phyloP scores from a whole-genome alignment of 208 protist genomes.

The Sergeia podlipaevii region DNA sequence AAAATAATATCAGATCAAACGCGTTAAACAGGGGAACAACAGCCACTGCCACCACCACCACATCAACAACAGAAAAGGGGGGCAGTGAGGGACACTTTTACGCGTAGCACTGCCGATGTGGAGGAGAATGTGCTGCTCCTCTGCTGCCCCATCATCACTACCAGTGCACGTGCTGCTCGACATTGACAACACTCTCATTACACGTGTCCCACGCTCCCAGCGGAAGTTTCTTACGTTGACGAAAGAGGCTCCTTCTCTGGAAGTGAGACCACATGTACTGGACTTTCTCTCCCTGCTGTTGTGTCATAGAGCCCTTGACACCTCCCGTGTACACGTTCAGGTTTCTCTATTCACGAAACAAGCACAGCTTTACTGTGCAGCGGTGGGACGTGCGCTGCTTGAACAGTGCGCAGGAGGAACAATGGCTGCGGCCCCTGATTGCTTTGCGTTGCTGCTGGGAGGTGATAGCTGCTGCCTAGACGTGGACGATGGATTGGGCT shows the following conservation, averaged over 20 bases:
- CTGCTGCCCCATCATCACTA: not conserved
- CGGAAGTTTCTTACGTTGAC: too few relatives aligned
- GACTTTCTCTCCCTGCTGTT: constrained; percentile 22
- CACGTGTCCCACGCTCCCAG: constrained; percentile 4
- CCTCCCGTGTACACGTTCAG: constrained; percentile 13
- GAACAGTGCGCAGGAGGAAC: not conserved
- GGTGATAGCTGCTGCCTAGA: constrained; percentile 5
- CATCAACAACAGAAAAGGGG: not conserved
- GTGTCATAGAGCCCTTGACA: constrained; percentile 20
- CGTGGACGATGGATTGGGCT: not conserved
- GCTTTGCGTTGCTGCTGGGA: constrained; percentile 4
- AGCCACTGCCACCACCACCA: too few relatives aligned
- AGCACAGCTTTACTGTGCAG: constrained; percentile 24
- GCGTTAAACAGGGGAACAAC: too few relatives aligned
- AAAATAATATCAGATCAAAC: not conserved
- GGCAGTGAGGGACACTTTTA: not conserved
- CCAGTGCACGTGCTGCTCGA: constrained; percentile 42
- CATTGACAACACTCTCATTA: constrained; percentile 56
- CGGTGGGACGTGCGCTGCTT: constrained; percentile 17
- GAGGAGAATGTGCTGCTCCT: not conserved
- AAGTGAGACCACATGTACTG: constrained; percentile 28
- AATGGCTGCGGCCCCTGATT: constrained; percentile 5
- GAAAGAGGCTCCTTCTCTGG: constrained; percentile 9
- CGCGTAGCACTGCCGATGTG: not conserved
- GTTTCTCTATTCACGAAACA: constrained; percentile 46